Percentiles rank a stretch among this genome's conserved stretches.
Conservation (phyloP, 345 rosid genomes). For the Punica granatum region DNA sequence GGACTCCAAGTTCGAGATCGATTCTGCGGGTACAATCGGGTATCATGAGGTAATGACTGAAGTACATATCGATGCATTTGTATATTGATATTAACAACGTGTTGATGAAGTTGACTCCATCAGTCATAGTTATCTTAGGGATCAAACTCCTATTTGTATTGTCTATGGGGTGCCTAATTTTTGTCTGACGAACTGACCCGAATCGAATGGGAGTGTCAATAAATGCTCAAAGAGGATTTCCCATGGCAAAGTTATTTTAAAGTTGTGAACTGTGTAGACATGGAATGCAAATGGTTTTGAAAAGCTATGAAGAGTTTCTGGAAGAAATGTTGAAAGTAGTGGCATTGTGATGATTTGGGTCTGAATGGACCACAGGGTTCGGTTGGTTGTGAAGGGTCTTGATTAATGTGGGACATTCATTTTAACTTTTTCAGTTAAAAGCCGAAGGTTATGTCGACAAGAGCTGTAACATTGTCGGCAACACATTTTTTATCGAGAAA, state of each 20-base stretch:
- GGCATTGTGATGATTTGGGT: background rate
- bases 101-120: background rate
- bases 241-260: background rate
- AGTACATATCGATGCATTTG: background rate
- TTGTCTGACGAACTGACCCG: background rate
- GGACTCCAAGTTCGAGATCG: slow-evolving; percentile 63
- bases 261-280: background rate
- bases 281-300: background rate
- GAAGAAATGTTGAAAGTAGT: too few relatives aligned
- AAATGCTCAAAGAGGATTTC: background rate
- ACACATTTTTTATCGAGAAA: background rate
- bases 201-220: background rate
- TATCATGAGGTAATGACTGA: slow-evolving; percentile 66
- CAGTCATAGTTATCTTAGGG: background rate
- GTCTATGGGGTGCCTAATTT: background rate
- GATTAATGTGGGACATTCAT: background rate
- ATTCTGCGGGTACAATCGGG: slow-evolving; percentile 87
- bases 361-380: background rate
- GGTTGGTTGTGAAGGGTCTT: background rate
- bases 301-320: background rate
- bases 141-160: background rate
- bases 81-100: background rate
- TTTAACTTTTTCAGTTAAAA: background rate
- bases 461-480: background rate
- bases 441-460: background rate